Percentiles rank a stretch among this genome's conserved stretches.
Evolutionary conservation across 2,329 filamentous ascomycete genomes (phyloP).

Genomic region (Bipolaris gigantea): DNA sequence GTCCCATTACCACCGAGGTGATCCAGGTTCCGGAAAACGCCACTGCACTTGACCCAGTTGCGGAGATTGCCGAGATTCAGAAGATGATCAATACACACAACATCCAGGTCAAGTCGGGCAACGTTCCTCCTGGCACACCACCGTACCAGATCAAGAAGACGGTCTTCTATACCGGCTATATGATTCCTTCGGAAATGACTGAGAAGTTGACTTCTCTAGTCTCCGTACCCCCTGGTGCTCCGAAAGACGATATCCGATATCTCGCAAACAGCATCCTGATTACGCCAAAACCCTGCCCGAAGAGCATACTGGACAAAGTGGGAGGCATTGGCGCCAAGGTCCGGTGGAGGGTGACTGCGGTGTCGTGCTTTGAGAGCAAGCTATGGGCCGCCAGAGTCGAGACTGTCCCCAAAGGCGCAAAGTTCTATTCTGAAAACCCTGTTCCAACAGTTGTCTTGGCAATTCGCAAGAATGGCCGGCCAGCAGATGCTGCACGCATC

Average conservation of each 20-base stretch:
- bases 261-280: conserved; percentile 93
- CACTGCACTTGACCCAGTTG: conserved; percentile 72
- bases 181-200: conserved; percentile 72
- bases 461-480: conserved; percentile 71
- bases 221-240: conserved; percentile 61
- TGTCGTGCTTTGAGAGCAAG: conserved; percentile 73
- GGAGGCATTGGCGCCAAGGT: conserved; percentile 85
- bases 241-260: conserved; percentile 72
- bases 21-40: conserved; percentile 80
- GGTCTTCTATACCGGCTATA: conserved; percentile 90
- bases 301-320: conserved; percentile 75
- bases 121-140: conserved; percentile 50
- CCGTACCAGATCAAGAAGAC: conserved; percentile 77
- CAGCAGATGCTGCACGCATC: conserved; percentile 79
- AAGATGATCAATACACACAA: conserved; percentile 91
- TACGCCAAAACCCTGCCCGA: conserved; percentile 72
- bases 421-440: conserved; percentile 76
- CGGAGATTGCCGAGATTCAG: conserved; percentile 82
- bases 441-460: conserved; percentile 82
- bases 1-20: conserved; percentile 74
- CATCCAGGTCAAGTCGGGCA: conserved; percentile 53
- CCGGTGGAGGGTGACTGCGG: conserved; percentile 79
- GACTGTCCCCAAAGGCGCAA: conserved; percentile 66
- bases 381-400: conserved; percentile 85
- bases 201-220: conserved; percentile 72